Evolutionary conservation across 768 basidiomycete genomes (phyloP).

Genomic region (Rhizopogon vulgaris): DNA sequence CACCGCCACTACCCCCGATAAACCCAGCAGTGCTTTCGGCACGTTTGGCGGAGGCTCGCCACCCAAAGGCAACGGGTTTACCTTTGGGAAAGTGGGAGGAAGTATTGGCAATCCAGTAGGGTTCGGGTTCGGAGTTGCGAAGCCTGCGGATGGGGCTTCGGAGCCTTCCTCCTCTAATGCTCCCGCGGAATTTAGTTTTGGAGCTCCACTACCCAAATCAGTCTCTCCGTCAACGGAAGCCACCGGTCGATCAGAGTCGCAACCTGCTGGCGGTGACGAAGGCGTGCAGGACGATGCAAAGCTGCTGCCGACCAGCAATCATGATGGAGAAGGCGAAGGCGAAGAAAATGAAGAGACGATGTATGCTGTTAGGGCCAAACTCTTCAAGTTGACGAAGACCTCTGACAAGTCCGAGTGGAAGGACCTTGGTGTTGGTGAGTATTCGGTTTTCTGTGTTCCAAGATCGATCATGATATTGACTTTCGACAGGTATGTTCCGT

Average conservation of each 20-base stretch:
- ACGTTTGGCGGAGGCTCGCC: constrained; percentile 19
- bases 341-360: constrained; percentile 75
- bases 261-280: constrained; percentile 27
- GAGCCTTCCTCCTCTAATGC: constrained; percentile 6
- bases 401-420: constrained; percentile 48
- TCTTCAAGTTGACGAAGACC: constrained; percentile 51
- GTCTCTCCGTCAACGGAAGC: constrained; percentile 19
- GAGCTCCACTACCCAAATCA: constrained; percentile 13
- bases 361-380: constrained; percentile 53
- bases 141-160: constrained; percentile 15
- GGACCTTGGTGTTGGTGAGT: constrained; percentile 63
- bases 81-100: constrained; percentile 31
- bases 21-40: constrained; percentile 21
- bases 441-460: not conserved
- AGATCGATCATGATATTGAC: not conserved
- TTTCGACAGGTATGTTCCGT: constrained; percentile 50
- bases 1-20: constrained; percentile 12
- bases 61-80: constrained; percentile 18
- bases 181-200: constrained; percentile 19
- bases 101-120: constrained; percentile 62
- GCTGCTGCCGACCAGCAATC: constrained; percentile 24
- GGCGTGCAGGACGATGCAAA: constrained; percentile 9
- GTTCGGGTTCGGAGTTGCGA: constrained; percentile 37
- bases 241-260: constrained; percentile 20
- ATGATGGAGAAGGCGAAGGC: constrained; percentile 72